These are phyloP conservation scores for Alloascoidea africana DNA, from an alignment of 805 yeast species.

Conservation along the genomic window DNA sequence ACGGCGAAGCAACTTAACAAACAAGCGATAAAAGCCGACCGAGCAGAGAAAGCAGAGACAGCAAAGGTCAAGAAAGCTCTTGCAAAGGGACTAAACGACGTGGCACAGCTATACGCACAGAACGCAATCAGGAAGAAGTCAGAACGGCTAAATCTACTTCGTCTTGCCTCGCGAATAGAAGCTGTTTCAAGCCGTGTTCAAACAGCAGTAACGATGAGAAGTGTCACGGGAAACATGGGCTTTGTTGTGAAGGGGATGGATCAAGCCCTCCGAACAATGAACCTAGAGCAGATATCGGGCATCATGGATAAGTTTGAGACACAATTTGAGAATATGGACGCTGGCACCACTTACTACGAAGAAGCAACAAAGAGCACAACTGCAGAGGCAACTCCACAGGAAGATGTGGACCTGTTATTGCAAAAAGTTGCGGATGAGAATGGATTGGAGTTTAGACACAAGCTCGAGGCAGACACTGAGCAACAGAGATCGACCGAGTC, in stretches of 20 bases:
- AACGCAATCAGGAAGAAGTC: slow-evolving; percentile 87
- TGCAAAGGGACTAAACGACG: slow-evolving; percentile 75
- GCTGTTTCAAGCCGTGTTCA: slow-evolving; percentile 94
- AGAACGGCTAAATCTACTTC: slow-evolving; percentile 67
- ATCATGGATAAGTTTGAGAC: slow-evolving; percentile 96
- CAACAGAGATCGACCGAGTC: slow-evolving; percentile 30
- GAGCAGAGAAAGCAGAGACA: slow-evolving; percentile 79
- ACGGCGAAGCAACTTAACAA: slow-evolving; percentile 87
- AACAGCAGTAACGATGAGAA: slow-evolving; percentile 94
- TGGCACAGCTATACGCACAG: slow-evolving; percentile 88
- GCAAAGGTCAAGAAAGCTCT: slow-evolving; percentile 83
- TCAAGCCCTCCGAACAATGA: slow-evolving; percentile 89
- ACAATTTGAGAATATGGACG: slow-evolving; percentile 93
- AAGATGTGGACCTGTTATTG: slow-evolving; percentile 83
- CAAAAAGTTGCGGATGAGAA: slow-evolving; percentile 95
- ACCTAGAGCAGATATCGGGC: slow-evolving; percentile 77
- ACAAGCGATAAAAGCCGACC: slow-evolving; percentile 83
- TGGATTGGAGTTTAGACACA: slow-evolving; percentile 83
- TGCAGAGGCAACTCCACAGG: slow-evolving; percentile 86
- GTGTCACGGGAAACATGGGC: slow-evolving; percentile 78
- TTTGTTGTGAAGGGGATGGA: slow-evolving; percentile 93
- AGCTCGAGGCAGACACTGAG: slow-evolving; percentile 50
- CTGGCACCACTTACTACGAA: slow-evolving; percentile 86
- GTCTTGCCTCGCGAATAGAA: slow-evolving; percentile 81
- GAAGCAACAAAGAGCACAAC: slow-evolving; percentile 77